Conservation (phyloP, 495 filamentous ascomycete genomes). For the Letharia columbiana region DNA sequence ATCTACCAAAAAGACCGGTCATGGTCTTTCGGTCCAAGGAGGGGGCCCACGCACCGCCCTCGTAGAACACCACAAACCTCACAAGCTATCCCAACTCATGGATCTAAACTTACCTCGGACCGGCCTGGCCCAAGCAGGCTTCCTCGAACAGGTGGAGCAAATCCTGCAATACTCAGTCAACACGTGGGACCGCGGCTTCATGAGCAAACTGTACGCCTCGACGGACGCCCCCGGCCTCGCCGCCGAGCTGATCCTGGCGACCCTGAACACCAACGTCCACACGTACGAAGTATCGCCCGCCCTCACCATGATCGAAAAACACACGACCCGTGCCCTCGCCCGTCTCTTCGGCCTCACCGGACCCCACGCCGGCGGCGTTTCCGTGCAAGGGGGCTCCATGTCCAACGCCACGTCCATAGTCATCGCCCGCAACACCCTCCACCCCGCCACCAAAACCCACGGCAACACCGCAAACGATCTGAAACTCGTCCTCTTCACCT, state of each 20-base stretch:
- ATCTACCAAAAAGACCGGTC: constrained; percentile 40
- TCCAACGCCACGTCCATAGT: constrained; percentile 84
- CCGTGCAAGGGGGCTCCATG: constrained; percentile 76
- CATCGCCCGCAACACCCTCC: constrained; percentile 80
- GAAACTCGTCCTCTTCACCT: constrained; percentile 78
- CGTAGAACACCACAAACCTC: constrained; percentile 61
- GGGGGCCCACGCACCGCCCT: constrained; percentile 49
- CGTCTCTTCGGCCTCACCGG: constrained; percentile 66
- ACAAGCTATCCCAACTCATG: constrained; percentile 57
- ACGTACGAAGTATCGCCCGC: constrained; percentile 87
- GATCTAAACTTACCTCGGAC: constrained; percentile 55
- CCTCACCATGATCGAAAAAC: constrained; percentile 76
- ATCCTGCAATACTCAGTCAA: constrained; percentile 81
- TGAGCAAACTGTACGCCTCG: constrained; percentile 71
- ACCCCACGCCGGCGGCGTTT: constrained; percentile 70
- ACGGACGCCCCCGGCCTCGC: constrained; percentile 79
- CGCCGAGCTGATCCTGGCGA: constrained; percentile 34
- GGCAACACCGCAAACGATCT: constrained; percentile 48
- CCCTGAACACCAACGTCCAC: constrained; percentile 67
- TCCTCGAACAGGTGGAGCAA: constrained; percentile 86
- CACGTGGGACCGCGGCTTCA: constrained; percentile 87
- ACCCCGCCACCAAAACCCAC: constrained; percentile 60
- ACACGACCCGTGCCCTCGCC: constrained; percentile 60
- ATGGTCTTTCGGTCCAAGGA: constrained; percentile 41
- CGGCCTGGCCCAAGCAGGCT: constrained; percentile 67